Percentiles rank a stretch among this genome's conserved stretches.
These are phyloP conservation scores for Tetrahymena borealis DNA, from an alignment of 73 alveolate genomes.

Conservation along the genomic window DNA sequence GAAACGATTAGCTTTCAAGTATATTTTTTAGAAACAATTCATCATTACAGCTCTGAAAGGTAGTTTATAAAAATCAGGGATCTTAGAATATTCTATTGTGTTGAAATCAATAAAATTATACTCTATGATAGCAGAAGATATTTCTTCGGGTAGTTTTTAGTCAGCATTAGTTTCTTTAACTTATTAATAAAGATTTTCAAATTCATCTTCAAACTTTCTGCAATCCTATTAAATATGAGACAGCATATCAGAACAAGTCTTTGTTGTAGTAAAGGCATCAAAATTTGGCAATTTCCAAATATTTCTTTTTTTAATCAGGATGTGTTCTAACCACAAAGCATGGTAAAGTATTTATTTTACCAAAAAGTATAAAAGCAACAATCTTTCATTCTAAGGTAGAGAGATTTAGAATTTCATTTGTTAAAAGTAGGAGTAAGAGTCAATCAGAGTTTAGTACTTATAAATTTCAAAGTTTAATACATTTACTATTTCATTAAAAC, in stretches of 20 bases:
- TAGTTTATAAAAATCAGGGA: neutral
- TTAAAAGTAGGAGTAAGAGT: neutral
- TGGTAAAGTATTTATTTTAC: neutral
- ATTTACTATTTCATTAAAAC: neutral
- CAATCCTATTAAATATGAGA: neutral
- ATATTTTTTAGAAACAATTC: neutral
- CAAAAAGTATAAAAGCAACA: neutral
- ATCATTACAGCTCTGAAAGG: neutral
- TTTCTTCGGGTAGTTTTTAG: neutral
- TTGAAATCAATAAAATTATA: neutral
- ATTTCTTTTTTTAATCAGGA: neutral
- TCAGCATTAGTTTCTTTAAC: neutral
- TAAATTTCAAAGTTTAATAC: neutral
- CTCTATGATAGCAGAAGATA: neutral
- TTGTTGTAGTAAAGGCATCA: neutral
- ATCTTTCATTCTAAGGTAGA: neutral
- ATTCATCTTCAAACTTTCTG: neutral
- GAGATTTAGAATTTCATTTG: neutral
- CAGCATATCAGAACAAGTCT: neutral
- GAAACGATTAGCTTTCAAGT: neutral
- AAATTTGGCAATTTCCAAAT: neutral
- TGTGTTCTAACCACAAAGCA: neutral
- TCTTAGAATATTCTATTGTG: neutral
- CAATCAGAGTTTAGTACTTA: neutral
- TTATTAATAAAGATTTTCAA: neutral